A percentile compares a stretch with the other conserved stretches of the same genome.
phyloP scores from a whole-genome alignment of 108 stramenopile genomes.

The Nitzschia sp. region DNA sequence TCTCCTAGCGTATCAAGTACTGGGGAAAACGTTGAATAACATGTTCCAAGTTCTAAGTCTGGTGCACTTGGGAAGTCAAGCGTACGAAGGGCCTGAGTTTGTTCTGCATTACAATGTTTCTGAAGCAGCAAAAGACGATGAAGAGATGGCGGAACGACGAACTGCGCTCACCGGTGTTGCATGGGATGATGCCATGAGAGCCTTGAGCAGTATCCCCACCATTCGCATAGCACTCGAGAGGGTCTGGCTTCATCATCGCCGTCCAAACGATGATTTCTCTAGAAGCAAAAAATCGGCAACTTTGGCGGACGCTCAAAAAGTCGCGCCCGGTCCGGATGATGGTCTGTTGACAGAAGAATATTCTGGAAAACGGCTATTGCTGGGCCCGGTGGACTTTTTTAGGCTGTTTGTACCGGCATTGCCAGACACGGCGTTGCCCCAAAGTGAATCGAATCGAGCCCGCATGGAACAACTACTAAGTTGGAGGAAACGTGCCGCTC shows the following conservation, averaged over 20 bases:
- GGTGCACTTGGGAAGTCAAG: conserved; percentile 53
- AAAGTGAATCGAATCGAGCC: conserved; percentile 36
- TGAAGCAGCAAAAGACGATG: conserved; percentile 6
- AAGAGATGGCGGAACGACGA: neutral
- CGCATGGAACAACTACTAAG: conserved; percentile 54
- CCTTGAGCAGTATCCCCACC: conserved; percentile 51
- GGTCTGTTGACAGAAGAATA: conserved; percentile 37
- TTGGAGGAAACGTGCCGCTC: conserved; percentile 60
- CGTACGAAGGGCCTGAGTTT: conserved; percentile 41
- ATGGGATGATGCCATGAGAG: conserved; percentile 80
- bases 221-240: conserved; percentile 44
- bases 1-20: conserved; percentile 55
- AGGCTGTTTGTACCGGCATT: conserved; percentile 63
- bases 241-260: conserved; percentile 33
- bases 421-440: conserved; percentile 37
- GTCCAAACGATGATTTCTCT: conserved; percentile 15
- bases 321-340: neutral
- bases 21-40: conserved; percentile 48
- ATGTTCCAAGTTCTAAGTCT: conserved; percentile 63
- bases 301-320: neutral
- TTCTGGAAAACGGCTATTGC: conserved; percentile 37
- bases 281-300: conserved; percentile 2
- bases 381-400: conserved; percentile 73
- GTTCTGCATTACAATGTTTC: conserved; percentile 36
- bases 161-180: conserved; percentile 40